phyloP scores from a whole-genome alignment of 1,284 basidiomycete species.

The Cerioporus squamosus region DNA sequence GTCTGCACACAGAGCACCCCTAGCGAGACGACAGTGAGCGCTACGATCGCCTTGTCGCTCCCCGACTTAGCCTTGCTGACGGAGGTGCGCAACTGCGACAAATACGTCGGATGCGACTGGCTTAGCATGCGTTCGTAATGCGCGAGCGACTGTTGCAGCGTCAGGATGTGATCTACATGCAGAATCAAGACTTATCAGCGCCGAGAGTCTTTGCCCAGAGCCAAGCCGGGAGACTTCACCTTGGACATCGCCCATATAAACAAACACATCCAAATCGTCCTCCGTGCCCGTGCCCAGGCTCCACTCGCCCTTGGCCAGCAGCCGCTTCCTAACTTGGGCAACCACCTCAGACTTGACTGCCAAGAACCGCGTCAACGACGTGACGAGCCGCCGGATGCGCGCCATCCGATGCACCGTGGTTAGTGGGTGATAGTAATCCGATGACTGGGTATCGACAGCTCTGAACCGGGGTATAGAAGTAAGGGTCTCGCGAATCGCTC shows the following conservation, averaged over 20 bases:
- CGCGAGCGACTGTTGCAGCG: slow-evolving; percentile 84
- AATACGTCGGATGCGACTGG: slow-evolving; percentile 87
- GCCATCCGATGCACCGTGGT: slow-evolving; percentile 75
- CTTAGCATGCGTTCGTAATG: slow-evolving; percentile 90
- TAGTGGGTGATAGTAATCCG: slow-evolving; percentile 35
- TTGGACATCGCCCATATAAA: slow-evolving; percentile 94
- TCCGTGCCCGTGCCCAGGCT: slow-evolving; percentile 43
- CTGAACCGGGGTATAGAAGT: slow-evolving; percentile 20
- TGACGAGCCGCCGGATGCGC: slow-evolving; percentile 80
- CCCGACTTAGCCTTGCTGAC: slow-evolving; percentile 64
- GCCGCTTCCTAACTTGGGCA: slow-evolving; percentile 79
- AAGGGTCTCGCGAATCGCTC: slow-evolving; percentile 15
- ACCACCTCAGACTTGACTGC: slow-evolving; percentile 87
- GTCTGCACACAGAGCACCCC: slow-evolving; percentile 74
- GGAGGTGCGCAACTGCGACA: slow-evolving; percentile 75
- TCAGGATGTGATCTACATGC: slow-evolving; percentile 83
- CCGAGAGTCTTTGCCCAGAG: not conserved
- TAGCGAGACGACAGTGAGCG: slow-evolving; percentile 70
- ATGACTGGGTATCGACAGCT: slow-evolving; percentile 20
- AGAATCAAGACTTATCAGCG: not conserved
- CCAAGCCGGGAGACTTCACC: slow-evolving; percentile 48
- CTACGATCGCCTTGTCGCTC: slow-evolving; percentile 70
- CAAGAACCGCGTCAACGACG: slow-evolving; percentile 79
- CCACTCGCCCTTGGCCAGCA: slow-evolving; percentile 45
- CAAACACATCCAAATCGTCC: slow-evolving; percentile 71